Evolutionary conservation across 805 yeast species (phyloP), one percentile per base, ranked within the genome.

Genomic region (Candida awuae): DNA sequence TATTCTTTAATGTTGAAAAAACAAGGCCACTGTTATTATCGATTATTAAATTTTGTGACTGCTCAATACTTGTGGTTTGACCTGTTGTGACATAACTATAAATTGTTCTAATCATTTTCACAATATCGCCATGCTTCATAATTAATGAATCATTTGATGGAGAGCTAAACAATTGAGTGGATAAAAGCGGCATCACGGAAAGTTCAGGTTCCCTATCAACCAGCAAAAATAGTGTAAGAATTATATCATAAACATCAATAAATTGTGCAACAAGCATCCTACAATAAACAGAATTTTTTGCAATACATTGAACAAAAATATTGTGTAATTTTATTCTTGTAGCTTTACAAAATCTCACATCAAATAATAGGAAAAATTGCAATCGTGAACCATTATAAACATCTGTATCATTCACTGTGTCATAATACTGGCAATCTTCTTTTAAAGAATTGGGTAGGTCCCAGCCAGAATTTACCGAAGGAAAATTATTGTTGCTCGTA

Each of bases 121-220:
- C 66, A 16, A 81, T 60, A 44, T 80, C 84, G 8, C 85, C 85
- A 49, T 77, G 82, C 22, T 65, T 58, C 6, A 77, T 68, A 19
- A 84, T 72, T 20, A 75, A 62, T 1, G 73, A 71, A 0, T 94
- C 79, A 47, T 82, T 80, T 0, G 87, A 73, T 0, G 97, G 96
- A 38, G 94, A 81, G 0, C 97, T 88, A 58, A 87, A 87, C 17
- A 92, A 62, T 59, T 92, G 98, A 0, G 90, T 78, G 0, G 94
- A 77, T 16, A 90, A 62, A 28, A 80, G 75, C 28, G 79, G 71
- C 65, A 88, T 68, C 4, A 84, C 70, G 10, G 90, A 84, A 39
- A 75, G 61, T 49, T 87, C 95, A 0, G 96, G 95, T 53, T 92
- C 97, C 43, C 95, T 70, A 53, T 92, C 99, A 46, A 76, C 64